phyloP scores from a whole-genome alignment of 352 stramenopile genomes.

The Pythium folliculosum region DNA sequence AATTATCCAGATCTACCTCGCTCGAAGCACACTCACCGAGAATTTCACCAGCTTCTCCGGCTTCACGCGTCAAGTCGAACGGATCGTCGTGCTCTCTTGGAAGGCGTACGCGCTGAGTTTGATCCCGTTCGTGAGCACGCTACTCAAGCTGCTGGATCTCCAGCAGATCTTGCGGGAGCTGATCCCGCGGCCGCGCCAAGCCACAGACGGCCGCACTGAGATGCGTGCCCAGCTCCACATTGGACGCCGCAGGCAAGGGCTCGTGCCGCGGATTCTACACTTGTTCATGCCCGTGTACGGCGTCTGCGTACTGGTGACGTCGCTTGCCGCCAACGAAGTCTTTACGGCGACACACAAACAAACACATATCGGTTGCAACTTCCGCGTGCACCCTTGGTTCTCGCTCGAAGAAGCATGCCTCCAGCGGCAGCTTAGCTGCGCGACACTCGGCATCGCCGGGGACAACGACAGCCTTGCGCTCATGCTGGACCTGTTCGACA shows the following conservation, averaged over 20 bases:
- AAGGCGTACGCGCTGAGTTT: constrained; percentile 8
- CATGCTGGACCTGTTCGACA: constrained; percentile 5
- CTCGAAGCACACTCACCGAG: background rate
- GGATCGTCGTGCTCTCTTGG: constrained; percentile 14
- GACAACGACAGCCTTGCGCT: background rate
- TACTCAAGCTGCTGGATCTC: constrained; percentile 15
- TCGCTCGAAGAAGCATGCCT: constrained; percentile 20
- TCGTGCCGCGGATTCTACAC: background rate
- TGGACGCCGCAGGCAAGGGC: background rate
- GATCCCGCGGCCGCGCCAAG: background rate
- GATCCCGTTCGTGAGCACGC: constrained; percentile 18
- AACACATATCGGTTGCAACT: background rate
- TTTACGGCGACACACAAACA: background rate
- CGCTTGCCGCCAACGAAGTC: background rate
- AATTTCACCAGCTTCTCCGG: background rate
- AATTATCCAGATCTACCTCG: background rate
- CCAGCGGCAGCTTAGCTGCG: constrained; percentile 14
- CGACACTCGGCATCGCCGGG: background rate
- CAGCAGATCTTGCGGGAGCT: background rate
- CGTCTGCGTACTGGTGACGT: background rate
- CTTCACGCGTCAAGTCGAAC: constrained; percentile 10
- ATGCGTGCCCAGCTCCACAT: background rate
- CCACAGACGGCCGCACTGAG: background rate
- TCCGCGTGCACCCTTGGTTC: constrained; percentile 28
- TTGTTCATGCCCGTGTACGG: constrained; percentile 8